Base-by-base conservation (phyloP, 345 rosid species). In the Eucalyptus caleyi region DNA sequence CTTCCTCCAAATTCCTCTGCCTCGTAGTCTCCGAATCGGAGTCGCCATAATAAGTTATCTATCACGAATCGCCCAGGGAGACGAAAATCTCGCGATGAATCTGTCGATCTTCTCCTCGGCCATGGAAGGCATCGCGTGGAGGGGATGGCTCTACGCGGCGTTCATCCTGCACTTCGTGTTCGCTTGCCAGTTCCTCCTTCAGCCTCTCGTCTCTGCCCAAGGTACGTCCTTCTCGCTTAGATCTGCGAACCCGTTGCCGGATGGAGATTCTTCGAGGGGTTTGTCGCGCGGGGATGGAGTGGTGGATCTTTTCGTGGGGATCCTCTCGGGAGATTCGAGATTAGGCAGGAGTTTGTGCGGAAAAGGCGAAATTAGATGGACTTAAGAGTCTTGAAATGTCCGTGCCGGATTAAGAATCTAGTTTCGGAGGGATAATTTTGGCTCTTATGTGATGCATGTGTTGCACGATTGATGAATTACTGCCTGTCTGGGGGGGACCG, bases 151-250 rank as follows among this genome's bases (percentile, higher is more conserved):
- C 2, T 95, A 91, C 91, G 89, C 98, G 7, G 67, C 93, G 56
- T 93, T 97, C 87, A 93, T 98, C 7, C 96, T 96, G 44, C 90
- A 97, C 92, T 97, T 96, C 44, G 97, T 96, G 86, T 93, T 97
- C 67, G 94, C 93, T 91, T 96, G 98, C 87, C 99, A 97, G 93
- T 92, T 96, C 87, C 94, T 98, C 89, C 98, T 96, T 67, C 99
- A 98, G 87, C 99, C 99, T 87, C 97, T 97, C 77, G 99, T 98
- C 53, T 96, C 96, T 83, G 97, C 99, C 92, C 93, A 91, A 62
- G 99, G 99, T 95, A 89, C 44, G 87, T 62, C 56, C 6, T 3
- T 40, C 47, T 60, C 85, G 49, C 72, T 65, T 65, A 65, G 72
- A 65, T 65, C 72, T n/a, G 37, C 19, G 9, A 4, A n/a, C 34